Base-by-base conservation (phyloP, 345 rosid genomes). In the Balakata baccata region DNA sequence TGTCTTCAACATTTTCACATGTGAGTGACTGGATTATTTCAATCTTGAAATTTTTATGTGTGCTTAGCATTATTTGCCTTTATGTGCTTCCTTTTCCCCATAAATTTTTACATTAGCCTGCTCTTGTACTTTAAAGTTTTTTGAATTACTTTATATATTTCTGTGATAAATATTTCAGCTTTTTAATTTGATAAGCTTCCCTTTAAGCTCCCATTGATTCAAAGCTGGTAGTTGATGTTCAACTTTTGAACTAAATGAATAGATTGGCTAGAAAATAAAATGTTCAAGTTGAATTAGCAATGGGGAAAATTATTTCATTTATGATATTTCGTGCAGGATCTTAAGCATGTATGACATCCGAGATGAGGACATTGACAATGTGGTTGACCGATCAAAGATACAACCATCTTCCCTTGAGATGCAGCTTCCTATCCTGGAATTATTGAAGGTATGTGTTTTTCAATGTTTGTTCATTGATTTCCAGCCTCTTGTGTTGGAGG, bases 1-100 rank as follows among this genome's bases (percentile, higher is more conserved):
- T 89, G 98, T 81, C 98, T 94, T 75, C 90, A 89, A 76, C 97
- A 94, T 86, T 94, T 92, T 89, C 97, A 92, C 77, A 85, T 87
- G 98, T 94, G 79, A 83, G 92, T 79, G 25, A 60, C 37, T 64
- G 52, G 14, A n/a, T 10, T 46, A 34, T 78, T 53, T 70, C 20
- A 43, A 38, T 29, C 6, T 72, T 43, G 61, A 69, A 29, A 34
- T 23, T 3, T 23, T 59, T 5, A 25, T 57, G 66, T 6, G 37
- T 29, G 50, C 53, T 18, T 7, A 7, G 7, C 3, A n/a, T 62
- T 62, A 11, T 29, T 29, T 29, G 34, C 2, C 34, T 29, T 29
- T 29, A 29, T 29, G 34, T 29, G 20, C 49, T 51, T 0, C 23
- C 4, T 18, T 14, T 52, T 52, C n/a, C 57, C 37, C 23, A 29